These are phyloP conservation scores for Rhodotorula taiwanensis DNA, from an alignment of 768 basidiomycete genomes.

Conservation along the genomic window DNA sequence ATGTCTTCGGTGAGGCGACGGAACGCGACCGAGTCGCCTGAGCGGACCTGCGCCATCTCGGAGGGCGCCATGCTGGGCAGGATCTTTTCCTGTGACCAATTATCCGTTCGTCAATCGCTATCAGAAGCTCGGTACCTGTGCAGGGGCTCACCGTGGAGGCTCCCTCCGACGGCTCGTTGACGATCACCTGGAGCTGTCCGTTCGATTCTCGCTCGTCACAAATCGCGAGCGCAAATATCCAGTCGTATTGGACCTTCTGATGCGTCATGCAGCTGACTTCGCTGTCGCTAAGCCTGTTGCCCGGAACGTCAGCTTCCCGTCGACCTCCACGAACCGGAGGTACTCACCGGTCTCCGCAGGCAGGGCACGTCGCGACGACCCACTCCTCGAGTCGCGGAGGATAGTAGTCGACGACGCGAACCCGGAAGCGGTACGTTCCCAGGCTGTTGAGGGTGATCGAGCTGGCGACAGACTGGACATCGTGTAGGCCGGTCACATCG, in stretches of 20 bases:
- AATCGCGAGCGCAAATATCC: not conserved
- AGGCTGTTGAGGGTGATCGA: not conserved
- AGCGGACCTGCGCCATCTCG: not conserved
- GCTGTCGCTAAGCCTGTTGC: not conserved
- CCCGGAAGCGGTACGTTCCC: slow-evolving; percentile 6
- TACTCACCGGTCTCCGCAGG: not conserved
- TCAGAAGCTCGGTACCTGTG: too few species aligned
- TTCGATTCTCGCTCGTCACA: not conserved
- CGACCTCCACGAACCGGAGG: not conserved
- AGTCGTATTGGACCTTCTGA: not conserved
- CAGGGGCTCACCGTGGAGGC: too few species aligned
- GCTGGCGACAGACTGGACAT: not conserved
- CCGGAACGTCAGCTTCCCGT: not conserved
- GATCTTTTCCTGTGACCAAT: not conserved
- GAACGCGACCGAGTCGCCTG: not conserved
- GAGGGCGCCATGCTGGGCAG: not conserved
- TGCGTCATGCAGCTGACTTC: not conserved
- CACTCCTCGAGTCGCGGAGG: slow-evolving; percentile 9
- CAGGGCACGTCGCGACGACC: slow-evolving; percentile 10
- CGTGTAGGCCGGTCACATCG: not conserved
- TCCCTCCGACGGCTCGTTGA: not conserved
- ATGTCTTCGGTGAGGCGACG: not conserved
- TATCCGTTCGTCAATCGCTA: too few species aligned
- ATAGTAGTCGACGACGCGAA: slow-evolving; percentile 4
- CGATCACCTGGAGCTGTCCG: not conserved